Evolutionary conservation across 805 yeast genomes (phyloP).

Genomic region (Millerozyma miso): DNA sequence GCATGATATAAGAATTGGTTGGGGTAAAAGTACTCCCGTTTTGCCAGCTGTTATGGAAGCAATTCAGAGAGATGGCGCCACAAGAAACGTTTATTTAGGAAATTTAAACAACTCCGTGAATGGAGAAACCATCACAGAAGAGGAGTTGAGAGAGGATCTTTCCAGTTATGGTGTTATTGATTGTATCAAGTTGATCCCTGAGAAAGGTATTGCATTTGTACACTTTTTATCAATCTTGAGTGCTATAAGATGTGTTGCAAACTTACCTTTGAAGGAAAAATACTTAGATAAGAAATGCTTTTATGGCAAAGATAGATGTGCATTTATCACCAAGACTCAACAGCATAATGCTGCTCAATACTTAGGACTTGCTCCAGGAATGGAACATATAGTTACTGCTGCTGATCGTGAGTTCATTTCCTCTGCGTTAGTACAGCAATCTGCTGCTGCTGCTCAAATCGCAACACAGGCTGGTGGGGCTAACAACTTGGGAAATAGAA

Average conservation of each 20-base stretch:
- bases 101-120: constrained; percentile 58
- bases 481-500: constrained; percentile 85
- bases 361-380: constrained; percentile 84
- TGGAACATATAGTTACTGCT: constrained; percentile 73
- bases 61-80: constrained; percentile 82
- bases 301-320: constrained; percentile 93
- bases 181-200: constrained; percentile 71
- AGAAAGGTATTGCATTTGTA: constrained; percentile 83
- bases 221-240: constrained; percentile 82
- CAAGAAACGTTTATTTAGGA: constrained; percentile 90
- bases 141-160: constrained; percentile 63
- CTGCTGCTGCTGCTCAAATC: constrained; percentile 97
- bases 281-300: constrained; percentile 76
- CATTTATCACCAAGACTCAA: constrained; percentile 90
- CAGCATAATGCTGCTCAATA: constrained; percentile 97
- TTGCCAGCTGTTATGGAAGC: constrained; percentile 71
- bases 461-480: constrained; percentile 95
- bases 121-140: constrained; percentile 50
- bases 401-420: constrained; percentile 64
- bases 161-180: constrained; percentile 79
- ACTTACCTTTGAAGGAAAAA: constrained; percentile 60
- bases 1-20: constrained; percentile 81
- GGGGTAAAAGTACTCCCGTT: constrained; percentile 83
- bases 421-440: constrained; percentile 80
- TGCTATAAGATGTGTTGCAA: constrained; percentile 83